Percentiles rank a stretch among this genome's conserved stretches.
Conservation (phyloP, 176 grass and related monocot species). For the Lolium multiflorum region DNA sequence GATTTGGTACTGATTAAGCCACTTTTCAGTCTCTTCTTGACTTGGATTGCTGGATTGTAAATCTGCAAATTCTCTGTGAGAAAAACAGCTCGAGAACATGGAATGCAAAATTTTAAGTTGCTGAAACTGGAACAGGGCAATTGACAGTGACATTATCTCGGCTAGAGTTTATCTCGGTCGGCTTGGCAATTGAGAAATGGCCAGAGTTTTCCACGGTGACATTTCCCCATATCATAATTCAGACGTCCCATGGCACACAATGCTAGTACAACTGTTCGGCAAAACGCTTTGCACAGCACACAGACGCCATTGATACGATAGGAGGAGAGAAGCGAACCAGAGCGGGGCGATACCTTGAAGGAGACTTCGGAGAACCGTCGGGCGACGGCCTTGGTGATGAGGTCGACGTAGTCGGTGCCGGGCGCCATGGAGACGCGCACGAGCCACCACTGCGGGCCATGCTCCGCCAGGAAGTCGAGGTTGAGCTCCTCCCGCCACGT, state of each 20-base stretch:
- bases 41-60: slow-evolving; percentile 74
- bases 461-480: slow-evolving; percentile 70
- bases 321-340: neutral
- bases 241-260: neutral
- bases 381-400: slow-evolving; percentile 60
- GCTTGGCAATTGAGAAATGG: neutral
- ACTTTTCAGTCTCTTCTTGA: slow-evolving; percentile 67
- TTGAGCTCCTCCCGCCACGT: slow-evolving; percentile 73
- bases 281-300: neutral
- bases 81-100: neutral
- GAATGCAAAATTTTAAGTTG: neutral
- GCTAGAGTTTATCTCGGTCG: no score
- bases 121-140: no score
- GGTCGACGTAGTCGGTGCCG: slow-evolving; percentile 64
- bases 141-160: no score
- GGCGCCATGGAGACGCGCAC: slow-evolving; percentile 75
- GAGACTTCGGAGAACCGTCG: slow-evolving; percentile 51
- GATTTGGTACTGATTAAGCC: slow-evolving; percentile 59
- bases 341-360: slow-evolving; percentile 59
- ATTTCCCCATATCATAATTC: slow-evolving; percentile 22
- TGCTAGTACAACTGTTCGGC: neutral
- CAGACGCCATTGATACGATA: neutral
- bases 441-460: slow-evolving; percentile 89
- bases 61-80: slow-evolving; percentile 57
- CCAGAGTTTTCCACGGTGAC: neutral